A percentile compares a stretch with the other conserved stretches of the same genome.
Conservation (phyloP, 2,329 filamentous ascomycete species). For the Pestalotiopsis sp. region DNA sequence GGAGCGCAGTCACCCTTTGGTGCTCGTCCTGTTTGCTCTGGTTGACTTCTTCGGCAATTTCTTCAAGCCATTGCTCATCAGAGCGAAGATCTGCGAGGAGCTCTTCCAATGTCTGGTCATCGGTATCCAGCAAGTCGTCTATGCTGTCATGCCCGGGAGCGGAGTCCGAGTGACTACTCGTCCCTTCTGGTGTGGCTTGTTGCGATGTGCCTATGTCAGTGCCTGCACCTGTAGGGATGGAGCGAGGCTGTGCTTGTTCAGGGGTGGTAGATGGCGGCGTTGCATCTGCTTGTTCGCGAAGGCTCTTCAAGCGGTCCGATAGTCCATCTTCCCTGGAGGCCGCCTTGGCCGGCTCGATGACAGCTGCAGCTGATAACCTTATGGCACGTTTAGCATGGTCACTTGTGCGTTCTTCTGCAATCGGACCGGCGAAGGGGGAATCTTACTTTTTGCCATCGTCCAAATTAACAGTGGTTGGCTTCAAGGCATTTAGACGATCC, state of each 20-base stretch:
- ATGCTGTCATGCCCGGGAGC: constrained; percentile 29
- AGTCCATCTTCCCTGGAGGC: constrained; percentile 53
- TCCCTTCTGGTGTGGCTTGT: constrained; percentile 9
- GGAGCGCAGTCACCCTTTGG: constrained; percentile 32
- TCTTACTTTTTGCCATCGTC: constrained; percentile 43
- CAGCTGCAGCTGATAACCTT: constrained; percentile 29
- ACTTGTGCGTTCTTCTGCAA: no score
- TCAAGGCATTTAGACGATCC: constrained; percentile 57
- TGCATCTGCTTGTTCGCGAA: constrained; percentile 43
- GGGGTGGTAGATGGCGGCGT: not conserved
- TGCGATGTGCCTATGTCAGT: constrained; percentile 14
- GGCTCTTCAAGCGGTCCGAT: constrained; percentile 51
- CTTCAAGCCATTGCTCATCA: constrained; percentile 35
- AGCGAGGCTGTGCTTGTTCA: constrained; percentile 4
- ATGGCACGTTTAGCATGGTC: constrained; percentile 29
- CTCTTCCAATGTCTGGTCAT: constrained; percentile 56
- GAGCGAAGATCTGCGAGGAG: constrained; percentile 47
- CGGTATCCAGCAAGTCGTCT: constrained; percentile 45
- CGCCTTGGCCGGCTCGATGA: constrained; percentile 45
- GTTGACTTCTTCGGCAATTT: constrained; percentile 27
- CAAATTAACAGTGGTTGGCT: constrained; percentile 39
- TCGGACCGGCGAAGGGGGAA: constrained; percentile 8
- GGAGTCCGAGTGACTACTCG: not conserved
- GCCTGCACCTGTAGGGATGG: constrained; percentile 1
- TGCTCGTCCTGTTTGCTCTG: constrained; percentile 29